Evolutionary conservation across 75 land plant species (phyloP).

Genomic region (Picea glauca): DNA sequence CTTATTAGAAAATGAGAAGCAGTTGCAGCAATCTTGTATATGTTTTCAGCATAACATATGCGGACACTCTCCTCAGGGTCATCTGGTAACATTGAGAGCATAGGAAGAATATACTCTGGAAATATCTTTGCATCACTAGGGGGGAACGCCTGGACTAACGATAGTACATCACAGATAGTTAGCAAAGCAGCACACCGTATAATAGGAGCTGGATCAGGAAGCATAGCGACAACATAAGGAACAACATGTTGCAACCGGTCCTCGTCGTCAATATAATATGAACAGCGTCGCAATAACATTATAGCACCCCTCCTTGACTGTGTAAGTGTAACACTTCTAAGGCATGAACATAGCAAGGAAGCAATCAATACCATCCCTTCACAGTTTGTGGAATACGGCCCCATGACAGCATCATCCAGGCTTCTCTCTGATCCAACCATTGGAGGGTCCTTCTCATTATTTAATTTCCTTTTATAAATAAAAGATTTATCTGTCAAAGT

Average conservation of each 20-base stretch:
- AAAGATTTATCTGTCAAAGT: neutral
- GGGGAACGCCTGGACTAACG: conserved; percentile 81
- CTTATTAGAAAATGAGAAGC: conserved; percentile 71
- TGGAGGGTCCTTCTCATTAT: neutral
- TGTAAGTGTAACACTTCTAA: conserved; percentile 92
- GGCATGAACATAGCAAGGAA: conserved; percentile 86
- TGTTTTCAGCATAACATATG: conserved; percentile 90
- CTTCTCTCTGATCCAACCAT: conserved; percentile 2
- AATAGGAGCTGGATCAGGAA: conserved; percentile 91
- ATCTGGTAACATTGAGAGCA: conserved; percentile 98
- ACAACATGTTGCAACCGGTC: conserved; percentile 89
- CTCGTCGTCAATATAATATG: conserved; percentile 87
- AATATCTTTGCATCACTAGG: conserved; percentile 98
- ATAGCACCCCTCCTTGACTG: conserved; percentile 76
- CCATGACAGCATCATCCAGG: conserved; percentile 3
- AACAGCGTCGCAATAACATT: conserved; percentile 58
- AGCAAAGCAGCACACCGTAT: conserved; percentile 98
- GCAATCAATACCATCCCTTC: conserved; percentile 94
- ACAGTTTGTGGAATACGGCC: neutral
- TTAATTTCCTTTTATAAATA: conserved; percentile 6
- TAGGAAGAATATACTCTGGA: conserved; percentile 97
- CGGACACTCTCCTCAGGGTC: conserved; percentile 99
- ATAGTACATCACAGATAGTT: conserved; percentile 75
- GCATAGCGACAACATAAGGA: conserved; percentile 90
- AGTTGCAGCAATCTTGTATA: conserved; percentile 82